phyloP scores from a whole-genome alignment of 352 stramenopile species.

The Globisporangium cylindrosporum region DNA sequence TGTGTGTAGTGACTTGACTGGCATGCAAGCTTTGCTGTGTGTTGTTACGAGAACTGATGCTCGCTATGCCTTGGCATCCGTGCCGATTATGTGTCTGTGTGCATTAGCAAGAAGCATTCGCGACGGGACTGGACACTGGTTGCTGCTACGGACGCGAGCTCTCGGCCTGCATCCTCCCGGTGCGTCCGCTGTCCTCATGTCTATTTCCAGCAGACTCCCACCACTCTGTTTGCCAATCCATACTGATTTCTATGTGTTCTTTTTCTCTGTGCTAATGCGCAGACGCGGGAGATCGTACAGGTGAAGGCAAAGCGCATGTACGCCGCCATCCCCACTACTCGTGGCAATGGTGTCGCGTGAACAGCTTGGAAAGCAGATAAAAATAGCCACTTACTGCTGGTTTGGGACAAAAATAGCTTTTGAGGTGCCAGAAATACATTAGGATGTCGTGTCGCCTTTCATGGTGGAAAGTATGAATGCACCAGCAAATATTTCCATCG shows the following conservation, averaged over 20 bases:
- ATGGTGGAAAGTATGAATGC: no score
- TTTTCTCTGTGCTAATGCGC: not conserved
- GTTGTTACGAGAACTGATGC: not conserved
- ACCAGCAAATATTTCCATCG: no score
- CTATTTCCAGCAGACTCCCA: no score
- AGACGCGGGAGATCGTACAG: slow-evolving; percentile 18
- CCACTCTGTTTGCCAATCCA: not conserved
- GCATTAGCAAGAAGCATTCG: slow-evolving; percentile 76
- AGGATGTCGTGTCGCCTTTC: no score
- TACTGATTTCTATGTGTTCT: not conserved
- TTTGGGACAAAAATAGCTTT: not conserved
- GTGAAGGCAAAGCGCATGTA: slow-evolving; percentile 14
- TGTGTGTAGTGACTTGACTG: no score
- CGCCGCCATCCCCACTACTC: not conserved
- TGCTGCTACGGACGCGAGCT: slow-evolving; percentile 88
- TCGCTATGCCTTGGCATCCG: not conserved
- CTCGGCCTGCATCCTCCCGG: slow-evolving; percentile 86
- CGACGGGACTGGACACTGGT: slow-evolving; percentile 90
- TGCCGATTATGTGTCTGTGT: not conserved
- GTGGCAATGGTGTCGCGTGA: not conserved
- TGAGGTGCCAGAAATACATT: not conserved
- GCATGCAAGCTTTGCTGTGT: not conserved
- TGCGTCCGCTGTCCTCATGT: slow-evolving; percentile 16
- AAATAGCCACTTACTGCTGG: not conserved
- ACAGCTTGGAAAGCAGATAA: not conserved